Evolutionary conservation across 73 alveolate genomes (phyloP).

Genomic region (Uronychia binucleata): DNA sequence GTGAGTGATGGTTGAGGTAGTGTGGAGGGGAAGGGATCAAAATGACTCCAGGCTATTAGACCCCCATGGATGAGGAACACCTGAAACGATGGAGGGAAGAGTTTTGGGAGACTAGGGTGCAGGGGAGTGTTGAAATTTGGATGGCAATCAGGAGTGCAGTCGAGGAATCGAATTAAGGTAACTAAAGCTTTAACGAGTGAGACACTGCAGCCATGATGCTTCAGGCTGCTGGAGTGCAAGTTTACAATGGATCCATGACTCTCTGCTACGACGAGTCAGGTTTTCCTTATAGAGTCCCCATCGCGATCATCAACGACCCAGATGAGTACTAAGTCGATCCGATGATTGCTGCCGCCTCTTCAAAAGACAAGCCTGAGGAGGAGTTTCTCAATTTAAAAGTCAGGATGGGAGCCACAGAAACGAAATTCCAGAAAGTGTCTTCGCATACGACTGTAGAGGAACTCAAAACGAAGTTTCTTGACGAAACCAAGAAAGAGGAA

Average conservation of each 20-base stretch:
- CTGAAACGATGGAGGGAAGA: constrained; percentile 63
- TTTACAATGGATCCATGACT: constrained; percentile 37
- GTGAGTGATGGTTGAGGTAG: constrained; percentile 31
- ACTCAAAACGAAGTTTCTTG: neutral
- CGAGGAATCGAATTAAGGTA: constrained; percentile 11
- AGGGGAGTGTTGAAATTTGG: constrained; percentile 61
- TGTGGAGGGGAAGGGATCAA: constrained; percentile 48
- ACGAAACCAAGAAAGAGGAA: neutral
- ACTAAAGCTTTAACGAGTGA: neutral
- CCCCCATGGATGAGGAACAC: constrained; percentile 44
- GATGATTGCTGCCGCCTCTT: neutral
- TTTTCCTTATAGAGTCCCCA: constrained; percentile 59
- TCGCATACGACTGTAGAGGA: neutral
- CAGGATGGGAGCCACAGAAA: neutral
- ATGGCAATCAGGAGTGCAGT: constrained; percentile 31
- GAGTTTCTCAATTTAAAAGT: neutral
- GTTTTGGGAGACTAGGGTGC: constrained; percentile 69
- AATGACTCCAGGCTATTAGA: constrained; percentile 59
- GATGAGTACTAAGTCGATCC: constrained; percentile 14
- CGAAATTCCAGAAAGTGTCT: neutral
- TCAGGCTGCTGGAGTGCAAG: constrained; percentile 39
- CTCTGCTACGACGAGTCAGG: constrained; percentile 44
- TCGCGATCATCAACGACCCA: constrained; percentile 64
- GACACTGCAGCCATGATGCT: constrained; percentile 61
- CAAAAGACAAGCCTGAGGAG: neutral